Conservation (phyloP, 2,329 filamentous ascomycete genomes). For the Tricladium varicosporioides region DNA sequence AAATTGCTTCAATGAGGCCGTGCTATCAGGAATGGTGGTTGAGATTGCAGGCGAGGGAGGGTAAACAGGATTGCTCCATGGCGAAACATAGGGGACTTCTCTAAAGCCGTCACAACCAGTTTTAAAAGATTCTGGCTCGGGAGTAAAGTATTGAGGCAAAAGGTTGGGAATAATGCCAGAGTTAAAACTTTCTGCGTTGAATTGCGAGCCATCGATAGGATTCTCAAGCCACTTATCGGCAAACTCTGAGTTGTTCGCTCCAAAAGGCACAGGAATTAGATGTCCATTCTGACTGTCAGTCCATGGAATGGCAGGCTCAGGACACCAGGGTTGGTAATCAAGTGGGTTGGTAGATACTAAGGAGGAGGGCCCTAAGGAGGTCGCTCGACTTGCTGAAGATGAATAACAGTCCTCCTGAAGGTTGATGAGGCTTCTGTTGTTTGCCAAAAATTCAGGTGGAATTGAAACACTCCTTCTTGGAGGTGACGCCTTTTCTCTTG, state of each 20-base stretch:
- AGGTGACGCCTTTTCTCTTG: constrained; percentile 9
- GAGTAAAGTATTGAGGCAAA: constrained; percentile 6
- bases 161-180: not conserved
- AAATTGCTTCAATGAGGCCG: not conserved
- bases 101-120: not conserved
- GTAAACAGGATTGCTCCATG: not conserved
- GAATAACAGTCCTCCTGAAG: constrained; percentile 3
- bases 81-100: not conserved
- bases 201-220: not conserved
- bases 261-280: not conserved
- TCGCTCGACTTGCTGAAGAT: constrained; percentile 1
- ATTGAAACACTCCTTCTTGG: constrained; percentile 4
- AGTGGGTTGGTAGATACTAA: not conserved
- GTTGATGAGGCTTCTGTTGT: not conserved
- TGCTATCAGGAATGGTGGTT: not conserved
- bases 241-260: not conserved
- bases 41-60: constrained; percentile 7
- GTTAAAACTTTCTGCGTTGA: not conserved
- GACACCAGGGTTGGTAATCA: not conserved
- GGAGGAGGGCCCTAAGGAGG: constrained; percentile 1
- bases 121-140: constrained; percentile 4
- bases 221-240: not conserved
- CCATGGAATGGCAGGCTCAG: constrained; percentile 3
- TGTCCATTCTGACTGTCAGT: constrained; percentile 1
- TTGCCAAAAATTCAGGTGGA: constrained; percentile 3